Base-by-base conservation (phyloP, 108 stramenopile species). In the Fragilaria crotonensis region DNA sequence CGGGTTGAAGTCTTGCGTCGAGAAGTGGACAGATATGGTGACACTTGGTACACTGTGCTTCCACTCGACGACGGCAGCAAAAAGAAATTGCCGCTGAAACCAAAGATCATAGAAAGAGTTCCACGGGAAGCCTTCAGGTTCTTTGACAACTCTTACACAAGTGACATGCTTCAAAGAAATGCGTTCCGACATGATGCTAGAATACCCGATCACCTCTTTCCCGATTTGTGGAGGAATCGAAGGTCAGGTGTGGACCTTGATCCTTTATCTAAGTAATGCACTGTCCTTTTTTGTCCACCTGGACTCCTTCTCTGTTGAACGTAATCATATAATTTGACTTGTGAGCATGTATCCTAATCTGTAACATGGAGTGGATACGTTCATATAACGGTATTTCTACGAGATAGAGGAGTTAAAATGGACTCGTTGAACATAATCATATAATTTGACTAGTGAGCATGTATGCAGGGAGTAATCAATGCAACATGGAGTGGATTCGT, bases 31-130 rank as follows among this genome's bases (percentile, higher is more conserved):
- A 31, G 7, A 14, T 2, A 73, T 45, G 59, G 57, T 0, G 41
- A 57, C 32, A 61, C 54, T 56, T 23, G 57, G 7, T 78, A 75
- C 52, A 75, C 78, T 1, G 75, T 41, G 2, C 60, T 78, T 28
- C 69, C 73, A 33, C 72, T 59, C 50, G 74, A 78, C 55, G 30
- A 68, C 22, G 60, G 52, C 1, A 61, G 65, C n/a, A 59, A 67
- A 18, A 32, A 49, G 9, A 45, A 52, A 52, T 48, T 64, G 45
- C 64, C 65, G 45, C 63, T 50, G 41, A 66, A 70, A 49, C 70
- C 76, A 17, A 77, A 67, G 41, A 60, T 50, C 23, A 4, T 60
- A 48, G 14, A 22, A 44, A 53, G 36, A 28, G 60, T 21, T 48
- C 54, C 67, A 18, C 41, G 53, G 4, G 21, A 62, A 0, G 52